Evolutionary conservation across 2,329 filamentous ascomycete species (phyloP), one percentile per base, ranked within the genome.

Genomic region (Xylaria sp.): DNA sequence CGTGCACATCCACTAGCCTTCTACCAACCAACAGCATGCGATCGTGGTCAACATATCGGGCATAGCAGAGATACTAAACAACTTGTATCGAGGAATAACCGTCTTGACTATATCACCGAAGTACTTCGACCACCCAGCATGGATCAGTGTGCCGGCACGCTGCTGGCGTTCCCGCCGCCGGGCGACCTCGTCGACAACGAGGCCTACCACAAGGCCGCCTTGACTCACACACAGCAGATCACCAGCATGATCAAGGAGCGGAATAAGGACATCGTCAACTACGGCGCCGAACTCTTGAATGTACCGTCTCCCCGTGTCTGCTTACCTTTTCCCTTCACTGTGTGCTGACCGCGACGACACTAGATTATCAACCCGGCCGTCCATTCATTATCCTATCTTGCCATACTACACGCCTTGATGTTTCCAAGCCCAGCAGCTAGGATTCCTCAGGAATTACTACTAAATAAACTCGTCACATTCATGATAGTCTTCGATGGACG

Each of bases 331-430:
- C 44, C n/a, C 44, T 47, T 47, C 32, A 25, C 13, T 37, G 25
- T 50, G 48, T 57, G 44, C 67, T 69, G 18, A 69, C 50, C 25
- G 29, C 35, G 13, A 32, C 50, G n/a, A 29, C 44, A 44, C 9
- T 57, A 88, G 84, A 75, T 79, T 13, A 75, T 88, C 29, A 76
- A 88, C 70, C 85, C 86, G 0, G 77, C 80, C 8, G 64, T 79
- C 53, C 80, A 89, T 72, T 85, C 87, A 8, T 82, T 87, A 63
- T 86, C 86, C 27, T 86, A 84, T 74, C 80, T 88, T 37, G 75
- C 79, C 60, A 71, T 89, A 48, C 78, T 89, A 61, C 81, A 84
- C 65, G 74, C 77, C 37, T 73, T 84, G 37, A 68, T 83, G 40
- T 69, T 79, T n/a, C 73, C 79, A 23, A 75, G 77, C 2, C 71